phyloP scores from a whole-genome alignment of 352 stramenopile species.

The Globisporangium paroecandrum region DNA sequence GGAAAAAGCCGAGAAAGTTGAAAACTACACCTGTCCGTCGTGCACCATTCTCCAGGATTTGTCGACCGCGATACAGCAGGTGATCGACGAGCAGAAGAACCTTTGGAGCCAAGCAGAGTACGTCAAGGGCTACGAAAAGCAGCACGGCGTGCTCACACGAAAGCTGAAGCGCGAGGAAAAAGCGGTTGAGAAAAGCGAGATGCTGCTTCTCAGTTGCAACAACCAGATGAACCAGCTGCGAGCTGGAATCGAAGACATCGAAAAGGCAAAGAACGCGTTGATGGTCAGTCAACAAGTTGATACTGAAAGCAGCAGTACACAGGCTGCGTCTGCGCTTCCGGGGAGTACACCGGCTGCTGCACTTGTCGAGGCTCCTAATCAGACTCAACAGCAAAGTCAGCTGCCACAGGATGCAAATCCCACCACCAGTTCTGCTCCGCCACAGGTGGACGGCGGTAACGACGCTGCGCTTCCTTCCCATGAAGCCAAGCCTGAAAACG shows the following conservation, averaged over 20 bases:
- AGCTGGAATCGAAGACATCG: conserved; percentile 68
- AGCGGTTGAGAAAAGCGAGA: conserved; percentile 75
- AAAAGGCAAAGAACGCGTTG: conserved; percentile 57
- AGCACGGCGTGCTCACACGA: conserved; percentile 61
- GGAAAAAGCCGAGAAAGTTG: conserved; percentile 93
- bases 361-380: conserved; percentile 4
- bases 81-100: conserved; percentile 55
- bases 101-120: conserved; percentile 84
- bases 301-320: conserved; percentile 8
- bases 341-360: background rate
- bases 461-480: background rate
- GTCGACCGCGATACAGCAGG: conserved; percentile 48
- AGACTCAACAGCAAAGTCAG: background rate
- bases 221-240: conserved; percentile 81
- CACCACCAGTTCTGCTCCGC: background rate
- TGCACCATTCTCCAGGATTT: conserved; percentile 92
- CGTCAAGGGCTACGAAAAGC: conserved; percentile 80
- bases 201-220: conserved; percentile 70
- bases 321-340: background rate
- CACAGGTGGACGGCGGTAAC: background rate
- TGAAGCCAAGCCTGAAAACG: conserved; percentile 10
- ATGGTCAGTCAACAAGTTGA: conserved; percentile 25
- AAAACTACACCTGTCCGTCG: conserved; percentile 94
- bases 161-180: conserved; percentile 87
- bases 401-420: background rate